These are phyloP conservation scores for Nicotiana tomentosiformis DNA, from an alignment of 257 asterid species.

Conservation along the genomic window DNA sequence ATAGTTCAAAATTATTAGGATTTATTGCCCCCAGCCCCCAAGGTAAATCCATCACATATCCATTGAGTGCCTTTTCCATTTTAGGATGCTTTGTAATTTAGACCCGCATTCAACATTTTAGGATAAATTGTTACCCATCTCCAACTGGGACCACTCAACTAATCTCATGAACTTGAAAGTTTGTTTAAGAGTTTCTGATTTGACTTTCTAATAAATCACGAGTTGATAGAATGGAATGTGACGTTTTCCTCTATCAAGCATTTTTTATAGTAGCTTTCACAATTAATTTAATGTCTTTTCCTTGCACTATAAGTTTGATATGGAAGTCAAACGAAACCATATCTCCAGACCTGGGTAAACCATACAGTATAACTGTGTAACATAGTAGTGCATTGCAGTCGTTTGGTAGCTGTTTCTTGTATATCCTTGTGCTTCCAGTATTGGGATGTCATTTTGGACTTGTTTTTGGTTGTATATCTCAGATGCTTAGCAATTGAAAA, in stretches of 20 bases:
- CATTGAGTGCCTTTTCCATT: background rate
- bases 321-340: background rate
- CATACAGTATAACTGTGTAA: background rate
- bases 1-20: background rate
- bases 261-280: background rate
- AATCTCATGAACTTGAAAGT: background rate
- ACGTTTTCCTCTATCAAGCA: background rate
- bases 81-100: background rate
- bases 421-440: background rate
- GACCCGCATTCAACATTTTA: background rate
- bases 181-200: background rate
- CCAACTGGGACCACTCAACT: background rate
- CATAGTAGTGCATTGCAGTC: background rate
- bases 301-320: background rate
- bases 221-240: background rate
- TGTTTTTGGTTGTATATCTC: background rate
- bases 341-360: background rate
- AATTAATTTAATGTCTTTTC: background rate
- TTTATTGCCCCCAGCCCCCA: background rate
- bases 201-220: background rate
- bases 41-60: background rate
- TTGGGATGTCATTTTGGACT: background rate
- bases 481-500: background rate
- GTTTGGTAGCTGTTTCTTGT: background rate
- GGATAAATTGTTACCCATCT: background rate